These are phyloP conservation scores for Candida loeiensis DNA, from an alignment of 805 yeast species.

Conservation along the genomic window DNA sequence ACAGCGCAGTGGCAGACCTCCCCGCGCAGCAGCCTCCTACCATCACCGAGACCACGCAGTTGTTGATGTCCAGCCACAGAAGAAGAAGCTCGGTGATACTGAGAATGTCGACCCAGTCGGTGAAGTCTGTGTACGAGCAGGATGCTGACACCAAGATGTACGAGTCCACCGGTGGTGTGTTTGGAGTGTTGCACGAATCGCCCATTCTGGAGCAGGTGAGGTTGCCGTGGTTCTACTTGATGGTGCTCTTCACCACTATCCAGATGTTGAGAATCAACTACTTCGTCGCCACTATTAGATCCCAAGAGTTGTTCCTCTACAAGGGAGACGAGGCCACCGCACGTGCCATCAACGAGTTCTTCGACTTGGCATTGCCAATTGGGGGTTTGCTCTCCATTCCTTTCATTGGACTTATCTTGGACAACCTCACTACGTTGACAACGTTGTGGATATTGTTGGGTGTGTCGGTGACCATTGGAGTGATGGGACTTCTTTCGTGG, in stretches of 20 bases:
- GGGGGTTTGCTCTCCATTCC: constrained; percentile 90
- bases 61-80: constrained; percentile 24
- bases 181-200: constrained; percentile 64
- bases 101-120: constrained; percentile 30
- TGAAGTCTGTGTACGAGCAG: constrained; percentile 62
- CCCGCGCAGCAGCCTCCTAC: constrained; percentile 35
- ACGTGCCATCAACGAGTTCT: constrained; percentile 53
- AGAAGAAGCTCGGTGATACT: constrained; percentile 36
- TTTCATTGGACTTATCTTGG: constrained; percentile 75
- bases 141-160: constrained; percentile 57
- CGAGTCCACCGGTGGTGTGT: constrained; percentile 45
- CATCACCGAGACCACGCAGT: constrained; percentile 39
- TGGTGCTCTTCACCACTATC: constrained; percentile 75
- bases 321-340: constrained; percentile 45
- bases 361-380: constrained; percentile 81
- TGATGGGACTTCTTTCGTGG: constrained; percentile 62
- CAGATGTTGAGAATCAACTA: constrained; percentile 92
- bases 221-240: constrained; percentile 73
- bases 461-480: constrained; percentile 62
- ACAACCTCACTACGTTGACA: constrained; percentile 61
- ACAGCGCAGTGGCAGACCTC: constrained; percentile 10
- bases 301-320: constrained; percentile 76
- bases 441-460: constrained; percentile 51
- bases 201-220: constrained; percentile 47
- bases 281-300: constrained; percentile 82